A percentile compares a stretch with the other conserved stretches of the same genome.
These are phyloP conservation scores for Aspergillus sp. DNA, from an alignment of 2,329 filamentous ascomycete genomes.

Conservation along the genomic window DNA sequence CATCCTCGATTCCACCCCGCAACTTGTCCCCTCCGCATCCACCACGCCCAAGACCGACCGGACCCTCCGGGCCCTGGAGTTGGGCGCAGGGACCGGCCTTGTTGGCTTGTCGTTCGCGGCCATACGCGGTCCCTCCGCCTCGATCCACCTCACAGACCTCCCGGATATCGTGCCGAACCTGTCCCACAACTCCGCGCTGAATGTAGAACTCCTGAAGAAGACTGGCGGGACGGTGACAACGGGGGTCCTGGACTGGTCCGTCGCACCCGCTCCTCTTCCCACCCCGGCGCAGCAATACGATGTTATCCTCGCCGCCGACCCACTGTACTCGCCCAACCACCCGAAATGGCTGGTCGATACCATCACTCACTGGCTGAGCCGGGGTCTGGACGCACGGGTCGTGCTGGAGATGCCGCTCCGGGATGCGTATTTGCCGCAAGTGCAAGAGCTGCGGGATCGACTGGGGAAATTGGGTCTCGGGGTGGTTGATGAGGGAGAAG, in stretches of 20 bases:
- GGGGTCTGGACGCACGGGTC: slow-evolving; percentile 58
- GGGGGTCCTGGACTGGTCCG: slow-evolving; percentile 71
- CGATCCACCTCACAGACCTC: slow-evolving; percentile 77
- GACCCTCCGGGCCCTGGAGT: slow-evolving; percentile 60
- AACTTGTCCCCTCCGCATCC: slow-evolving; percentile 28
- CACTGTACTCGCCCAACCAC: slow-evolving; percentile 82
- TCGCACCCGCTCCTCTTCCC: slow-evolving; percentile 27
- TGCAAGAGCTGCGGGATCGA: slow-evolving; percentile 59
- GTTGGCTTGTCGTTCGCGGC: slow-evolving; percentile 81
- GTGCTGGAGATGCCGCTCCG: slow-evolving; percentile 80
- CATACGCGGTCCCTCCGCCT: slow-evolving; percentile 55
- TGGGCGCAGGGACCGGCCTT: slow-evolving; percentile 89
- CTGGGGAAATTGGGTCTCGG: slow-evolving; percentile 58
- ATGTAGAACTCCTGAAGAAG: slow-evolving; percentile 55
- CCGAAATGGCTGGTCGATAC: slow-evolving; percentile 70
- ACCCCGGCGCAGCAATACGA: slow-evolving; percentile 43
- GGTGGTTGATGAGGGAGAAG: slow-evolving; percentile 51
- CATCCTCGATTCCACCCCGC: slow-evolving; percentile 38
- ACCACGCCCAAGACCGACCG: slow-evolving; percentile 19
- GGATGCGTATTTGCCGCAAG: slow-evolving; percentile 64
- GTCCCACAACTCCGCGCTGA: slow-evolving; percentile 67
- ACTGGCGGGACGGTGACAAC: slow-evolving; percentile 59
- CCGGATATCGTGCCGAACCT: slow-evolving; percentile 82
- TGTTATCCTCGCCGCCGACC: slow-evolving; percentile 80
- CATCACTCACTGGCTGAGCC: slow-evolving; percentile 66